phyloP scores from a whole-genome alignment of 2,329 filamentous ascomycete species.

The Fusarium albidum region DNA sequence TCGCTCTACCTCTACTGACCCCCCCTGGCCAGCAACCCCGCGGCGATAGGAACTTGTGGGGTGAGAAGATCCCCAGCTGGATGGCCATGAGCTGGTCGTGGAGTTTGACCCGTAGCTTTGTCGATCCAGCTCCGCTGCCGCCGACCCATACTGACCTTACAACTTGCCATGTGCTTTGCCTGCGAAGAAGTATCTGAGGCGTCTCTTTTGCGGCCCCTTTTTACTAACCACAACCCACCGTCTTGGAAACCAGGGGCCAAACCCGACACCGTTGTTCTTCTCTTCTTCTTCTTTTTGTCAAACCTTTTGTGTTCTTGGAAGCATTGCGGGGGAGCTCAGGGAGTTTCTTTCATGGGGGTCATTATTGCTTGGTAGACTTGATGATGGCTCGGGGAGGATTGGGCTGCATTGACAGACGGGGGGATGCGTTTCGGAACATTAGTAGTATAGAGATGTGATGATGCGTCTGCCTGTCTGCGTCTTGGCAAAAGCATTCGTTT shows the following conservation, averaged over 20 bases:
- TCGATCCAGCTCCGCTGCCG: slow-evolving; percentile 17
- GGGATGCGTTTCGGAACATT: slow-evolving; percentile 20
- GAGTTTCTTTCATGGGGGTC: slow-evolving; percentile 37
- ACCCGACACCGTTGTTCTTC: not conserved
- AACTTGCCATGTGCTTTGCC: slow-evolving; percentile 1
- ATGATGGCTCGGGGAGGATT: slow-evolving; percentile 16
- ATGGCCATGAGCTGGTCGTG: slow-evolving; percentile 19
- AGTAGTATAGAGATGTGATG: slow-evolving; percentile 26
- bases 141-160: slow-evolving; percentile 6
- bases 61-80: slow-evolving; percentile 40
- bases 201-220: slow-evolving; percentile 10
- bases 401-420: slow-evolving; percentile 9
- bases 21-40: slow-evolving; percentile 53
- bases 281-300: slow-evolving; percentile 14
- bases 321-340: slow-evolving; percentile 42
- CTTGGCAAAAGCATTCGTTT: slow-evolving; percentile 3
- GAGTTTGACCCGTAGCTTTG: slow-evolving; percentile 2
- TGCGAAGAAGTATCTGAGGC: slow-evolving; percentile 13
- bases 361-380: slow-evolving; percentile 33
- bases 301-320: slow-evolving; percentile 22
- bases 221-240: slow-evolving; percentile 12
- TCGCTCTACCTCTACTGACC: slow-evolving; percentile 55
- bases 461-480: not conserved
- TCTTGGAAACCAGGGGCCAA: slow-evolving; percentile 12
- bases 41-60: slow-evolving; percentile 54